A percentile compares a stretch with the other conserved stretches of the same genome.
phyloP scores from a whole-genome alignment of 2,329 filamentous ascomycete species.

The Pseudogymnoascus sp. region DNA sequence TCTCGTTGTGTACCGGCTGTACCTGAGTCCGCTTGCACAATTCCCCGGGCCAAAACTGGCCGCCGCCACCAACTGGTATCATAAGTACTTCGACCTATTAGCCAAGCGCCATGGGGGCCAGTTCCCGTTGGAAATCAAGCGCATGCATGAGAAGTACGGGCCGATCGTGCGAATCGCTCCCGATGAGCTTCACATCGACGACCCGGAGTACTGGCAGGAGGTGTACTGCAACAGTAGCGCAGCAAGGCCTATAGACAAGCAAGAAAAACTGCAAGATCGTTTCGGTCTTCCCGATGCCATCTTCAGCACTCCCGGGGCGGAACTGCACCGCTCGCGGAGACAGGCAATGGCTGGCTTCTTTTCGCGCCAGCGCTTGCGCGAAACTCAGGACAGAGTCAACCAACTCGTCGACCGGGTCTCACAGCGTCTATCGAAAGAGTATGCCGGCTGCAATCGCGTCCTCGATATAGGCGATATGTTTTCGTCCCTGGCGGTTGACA shows the following conservation, averaged over 20 bases:
- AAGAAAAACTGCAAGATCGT: background rate
- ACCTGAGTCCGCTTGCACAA: constrained; percentile 29
- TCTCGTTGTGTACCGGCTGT: constrained; percentile 24
- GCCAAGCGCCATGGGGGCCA: constrained; percentile 14
- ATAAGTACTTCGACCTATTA: constrained; percentile 24
- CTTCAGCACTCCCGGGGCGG: background rate
- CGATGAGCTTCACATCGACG: constrained; percentile 27
- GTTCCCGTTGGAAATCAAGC: constrained; percentile 17
- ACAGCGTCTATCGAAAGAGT: background rate
- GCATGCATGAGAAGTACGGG: constrained; percentile 27
- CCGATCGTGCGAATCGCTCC: constrained; percentile 8
- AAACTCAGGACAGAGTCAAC: background rate
- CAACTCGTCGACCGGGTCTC: background rate
- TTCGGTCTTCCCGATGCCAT: constrained; percentile 7
- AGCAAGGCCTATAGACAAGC: constrained; percentile 1
- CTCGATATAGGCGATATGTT: constrained; percentile 14
- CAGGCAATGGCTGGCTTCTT: background rate
- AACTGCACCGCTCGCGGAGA: background rate
- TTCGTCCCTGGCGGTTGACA: constrained; percentile 13
- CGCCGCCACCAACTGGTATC: constrained; percentile 26
- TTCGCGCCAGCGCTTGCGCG: background rate
- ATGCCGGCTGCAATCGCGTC: background rate
- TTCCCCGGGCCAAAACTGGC: constrained; percentile 32
- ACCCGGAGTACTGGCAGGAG: constrained; percentile 21
- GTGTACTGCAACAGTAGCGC: constrained; percentile 1